A percentile compares a stretch with the other conserved stretches of the same genome.
phyloP scores from a whole-genome alignment of 768 basidiomycete species.

The Hygrophorus pudorinus region DNA sequence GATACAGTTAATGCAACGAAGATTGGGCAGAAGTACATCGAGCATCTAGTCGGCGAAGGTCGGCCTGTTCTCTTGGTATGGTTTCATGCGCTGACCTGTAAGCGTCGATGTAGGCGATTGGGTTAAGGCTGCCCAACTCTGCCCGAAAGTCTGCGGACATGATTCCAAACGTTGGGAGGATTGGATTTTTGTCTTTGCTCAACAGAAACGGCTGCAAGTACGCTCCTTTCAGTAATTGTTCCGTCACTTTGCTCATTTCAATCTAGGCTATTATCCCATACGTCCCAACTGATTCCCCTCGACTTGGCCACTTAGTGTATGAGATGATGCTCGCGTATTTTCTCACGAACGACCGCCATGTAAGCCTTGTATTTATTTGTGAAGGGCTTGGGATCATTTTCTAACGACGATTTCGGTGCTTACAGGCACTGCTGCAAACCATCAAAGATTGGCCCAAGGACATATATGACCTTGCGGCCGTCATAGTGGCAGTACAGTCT shows the following conservation, averaged over 20 bases:
- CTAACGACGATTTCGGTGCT: background rate
- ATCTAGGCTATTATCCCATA: slow-evolving; percentile 76
- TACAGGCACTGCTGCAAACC: slow-evolving; percentile 62
- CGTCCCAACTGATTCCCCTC: slow-evolving; percentile 76
- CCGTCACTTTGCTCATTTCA: background rate
- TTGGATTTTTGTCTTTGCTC: slow-evolving; percentile 88
- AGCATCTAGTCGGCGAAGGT: slow-evolving; percentile 80
- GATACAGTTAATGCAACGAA: slow-evolving; percentile 42
- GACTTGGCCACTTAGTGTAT: slow-evolving; percentile 77
- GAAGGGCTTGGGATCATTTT: slow-evolving; percentile 2
- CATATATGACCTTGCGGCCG: slow-evolving; percentile 81
- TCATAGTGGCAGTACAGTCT: slow-evolving; percentile 81
- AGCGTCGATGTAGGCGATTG: slow-evolving; percentile 33
- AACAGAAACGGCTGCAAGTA: slow-evolving; percentile 72
- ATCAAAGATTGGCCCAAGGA: slow-evolving; percentile 85
- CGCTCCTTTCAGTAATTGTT: slow-evolving; percentile 9
- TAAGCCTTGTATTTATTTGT: slow-evolving; percentile 16
- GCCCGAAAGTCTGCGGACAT: slow-evolving; percentile 77
- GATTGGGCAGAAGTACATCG: slow-evolving; percentile 82
- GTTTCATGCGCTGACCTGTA: background rate
- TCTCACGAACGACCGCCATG: slow-evolving; percentile 65
- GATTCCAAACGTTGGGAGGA: slow-evolving; percentile 86
- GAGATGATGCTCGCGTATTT: slow-evolving; percentile 92
- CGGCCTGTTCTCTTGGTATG: slow-evolving; percentile 8
- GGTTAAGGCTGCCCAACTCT: slow-evolving; percentile 69